A percentile compares a stretch with the other conserved stretches of the same genome.
phyloP scores from a whole-genome alignment of 2,329 filamentous ascomycete genomes.

The Cercospora sp. region DNA sequence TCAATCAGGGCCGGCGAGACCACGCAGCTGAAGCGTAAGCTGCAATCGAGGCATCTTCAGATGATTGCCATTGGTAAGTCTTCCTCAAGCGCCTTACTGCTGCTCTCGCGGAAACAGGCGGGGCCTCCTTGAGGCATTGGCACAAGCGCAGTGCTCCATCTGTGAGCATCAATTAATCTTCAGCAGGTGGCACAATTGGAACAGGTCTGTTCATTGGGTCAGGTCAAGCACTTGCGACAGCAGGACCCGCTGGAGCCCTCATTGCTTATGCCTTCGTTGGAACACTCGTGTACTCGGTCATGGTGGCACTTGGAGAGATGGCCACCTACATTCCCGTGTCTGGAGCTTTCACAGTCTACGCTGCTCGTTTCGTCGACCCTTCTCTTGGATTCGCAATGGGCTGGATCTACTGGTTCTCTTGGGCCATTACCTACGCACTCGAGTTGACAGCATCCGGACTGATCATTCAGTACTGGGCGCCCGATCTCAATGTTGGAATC shows the following conservation, averaged over 20 bases:
- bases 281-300: constrained; percentile 48
- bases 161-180: constrained; percentile 7
- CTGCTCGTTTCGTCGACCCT: constrained; percentile 47
- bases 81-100: neutral
- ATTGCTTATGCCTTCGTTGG: constrained; percentile 49
- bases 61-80: constrained; percentile 41
- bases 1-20: constrained; percentile 32
- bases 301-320: constrained; percentile 57
- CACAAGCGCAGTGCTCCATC: neutral
- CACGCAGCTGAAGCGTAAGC: constrained; percentile 38
- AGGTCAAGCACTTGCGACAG: constrained; percentile 41
- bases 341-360: constrained; percentile 55
- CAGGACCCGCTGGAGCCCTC: constrained; percentile 48
- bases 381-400: constrained; percentile 52
- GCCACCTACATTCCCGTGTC: constrained; percentile 62
- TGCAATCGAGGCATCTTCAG: constrained; percentile 41
- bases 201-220: constrained; percentile 45
- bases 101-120: neutral
- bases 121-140: neutral
- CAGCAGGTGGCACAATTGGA: constrained; percentile 32
- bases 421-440: constrained; percentile 45
- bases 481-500: constrained; percentile 45
- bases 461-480: constrained; percentile 44
- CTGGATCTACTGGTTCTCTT: constrained; percentile 48
- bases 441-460: constrained; percentile 43